Evolutionary conservation across 106 monocot species (phyloP).

Genomic region (Dendrobium huoshanense): DNA sequence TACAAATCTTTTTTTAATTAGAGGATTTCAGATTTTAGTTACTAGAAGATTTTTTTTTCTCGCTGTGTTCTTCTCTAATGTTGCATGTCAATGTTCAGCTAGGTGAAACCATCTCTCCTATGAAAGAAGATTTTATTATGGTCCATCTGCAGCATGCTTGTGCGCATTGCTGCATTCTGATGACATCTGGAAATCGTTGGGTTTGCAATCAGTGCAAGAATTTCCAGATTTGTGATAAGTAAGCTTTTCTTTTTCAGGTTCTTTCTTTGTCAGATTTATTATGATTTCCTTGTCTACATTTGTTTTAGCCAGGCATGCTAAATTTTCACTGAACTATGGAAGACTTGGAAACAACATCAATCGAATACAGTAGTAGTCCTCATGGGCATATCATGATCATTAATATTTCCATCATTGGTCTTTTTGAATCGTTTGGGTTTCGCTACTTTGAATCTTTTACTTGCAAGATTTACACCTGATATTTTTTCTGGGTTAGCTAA

Average conservation of each 20-base stretch:
- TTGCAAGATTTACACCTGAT: no score
- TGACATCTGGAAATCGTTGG: conserved; percentile 76
- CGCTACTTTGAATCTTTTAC: background rate
- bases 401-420: background rate
- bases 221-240: conserved; percentile 78
- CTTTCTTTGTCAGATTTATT: background rate
- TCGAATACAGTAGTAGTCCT: background rate
- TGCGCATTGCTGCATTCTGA: conserved; percentile 69
- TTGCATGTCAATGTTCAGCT: conserved; percentile 36
- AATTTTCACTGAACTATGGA: background rate
- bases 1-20: background rate
- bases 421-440: background rate
- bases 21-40: background rate
- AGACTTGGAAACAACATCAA: background rate
- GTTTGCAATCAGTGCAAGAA: conserved; percentile 69
- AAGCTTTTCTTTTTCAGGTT: conserved; percentile 10
- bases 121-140: conserved; percentile 97
- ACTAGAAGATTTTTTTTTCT: background rate
- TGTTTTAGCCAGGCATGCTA: background rate
- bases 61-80: background rate
- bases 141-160: conserved; percentile 84
- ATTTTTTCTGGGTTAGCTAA: no score
- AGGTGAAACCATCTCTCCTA: conserved; percentile 77
- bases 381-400: background rate
- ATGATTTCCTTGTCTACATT: background rate